phyloP scores from a whole-genome alignment of 768 basidiomycete genomes.

The Boletus rubropictus region DNA sequence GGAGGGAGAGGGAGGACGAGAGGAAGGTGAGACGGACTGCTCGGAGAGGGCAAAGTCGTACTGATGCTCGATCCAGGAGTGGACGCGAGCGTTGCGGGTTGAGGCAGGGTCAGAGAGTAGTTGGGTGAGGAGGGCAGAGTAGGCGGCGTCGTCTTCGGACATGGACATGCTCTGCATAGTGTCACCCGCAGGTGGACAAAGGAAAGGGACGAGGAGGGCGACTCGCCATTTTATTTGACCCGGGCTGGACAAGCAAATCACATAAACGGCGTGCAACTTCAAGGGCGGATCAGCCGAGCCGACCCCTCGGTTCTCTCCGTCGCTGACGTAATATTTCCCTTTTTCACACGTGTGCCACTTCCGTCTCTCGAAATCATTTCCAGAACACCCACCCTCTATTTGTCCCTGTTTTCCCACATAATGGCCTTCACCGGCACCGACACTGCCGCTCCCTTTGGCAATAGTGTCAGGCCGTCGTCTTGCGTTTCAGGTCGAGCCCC shows the following conservation, averaged over 20 bases:
- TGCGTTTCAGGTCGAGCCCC: neutral
- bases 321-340: constrained; percentile 14
- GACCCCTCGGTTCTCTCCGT: constrained; percentile 1
- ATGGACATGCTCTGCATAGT: constrained; percentile 7
- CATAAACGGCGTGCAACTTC: constrained; percentile 11
- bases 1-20: constrained; percentile 24
- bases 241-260: constrained; percentile 8
- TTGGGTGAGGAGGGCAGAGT: constrained; percentile 26
- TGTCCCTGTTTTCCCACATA: neutral
- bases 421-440: constrained; percentile 13
- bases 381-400: constrained; percentile 1
- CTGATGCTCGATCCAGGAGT: constrained; percentile 34
- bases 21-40: constrained; percentile 3
- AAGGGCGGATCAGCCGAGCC: constrained; percentile 20
- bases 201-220: neutral
- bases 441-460: neutral
- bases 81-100: constrained; percentile 26
- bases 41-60: constrained; percentile 32
- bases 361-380: neutral
- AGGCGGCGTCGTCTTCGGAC: constrained; percentile 30
- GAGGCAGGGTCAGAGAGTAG: constrained; percentile 21
- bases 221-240: constrained; percentile 20
- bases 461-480: neutral
- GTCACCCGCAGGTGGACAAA: constrained; percentile 2
- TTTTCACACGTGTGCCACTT: neutral